phyloP scores from a whole-genome alignment of 208 protist genomes.

The Naegleria gruberi region DNA sequence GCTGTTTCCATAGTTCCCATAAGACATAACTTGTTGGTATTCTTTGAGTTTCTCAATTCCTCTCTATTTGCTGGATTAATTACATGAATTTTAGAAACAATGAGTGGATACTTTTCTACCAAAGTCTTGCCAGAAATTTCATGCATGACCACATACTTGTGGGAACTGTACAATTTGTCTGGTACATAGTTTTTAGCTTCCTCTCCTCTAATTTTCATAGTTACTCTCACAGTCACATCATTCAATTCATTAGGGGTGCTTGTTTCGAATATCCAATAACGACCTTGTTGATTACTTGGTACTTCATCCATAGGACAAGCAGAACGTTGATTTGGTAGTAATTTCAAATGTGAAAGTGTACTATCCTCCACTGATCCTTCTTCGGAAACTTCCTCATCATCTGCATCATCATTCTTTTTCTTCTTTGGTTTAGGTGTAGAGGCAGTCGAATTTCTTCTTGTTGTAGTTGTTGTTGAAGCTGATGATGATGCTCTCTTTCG shows the following conservation, averaged over 20 bases:
- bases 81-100: neutral
- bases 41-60: neutral
- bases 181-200: neutral
- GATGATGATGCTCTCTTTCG: neutral
- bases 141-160: slow-evolving; percentile 13
- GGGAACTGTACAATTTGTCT: slow-evolving; percentile 3
- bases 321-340: neutral
- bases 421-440: neutral
- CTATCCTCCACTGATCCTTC: neutral
- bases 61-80: neutral
- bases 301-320: neutral
- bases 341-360: neutral
- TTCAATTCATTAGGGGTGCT: neutral
- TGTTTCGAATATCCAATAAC: neutral
- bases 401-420: neutral
- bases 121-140: neutral
- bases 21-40: neutral
- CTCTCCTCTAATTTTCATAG: slow-evolving; percentile 7
- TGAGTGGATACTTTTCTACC: slow-evolving; percentile 1
- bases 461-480: neutral
- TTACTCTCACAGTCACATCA: neutral
- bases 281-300: neutral
- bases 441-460: neutral
- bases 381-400: neutral
- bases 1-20: neutral